These are phyloP conservation scores for Hypoxylon sp. DNA, from an alignment of 2,329 filamentous ascomycete species.

Conservation along the genomic window DNA sequence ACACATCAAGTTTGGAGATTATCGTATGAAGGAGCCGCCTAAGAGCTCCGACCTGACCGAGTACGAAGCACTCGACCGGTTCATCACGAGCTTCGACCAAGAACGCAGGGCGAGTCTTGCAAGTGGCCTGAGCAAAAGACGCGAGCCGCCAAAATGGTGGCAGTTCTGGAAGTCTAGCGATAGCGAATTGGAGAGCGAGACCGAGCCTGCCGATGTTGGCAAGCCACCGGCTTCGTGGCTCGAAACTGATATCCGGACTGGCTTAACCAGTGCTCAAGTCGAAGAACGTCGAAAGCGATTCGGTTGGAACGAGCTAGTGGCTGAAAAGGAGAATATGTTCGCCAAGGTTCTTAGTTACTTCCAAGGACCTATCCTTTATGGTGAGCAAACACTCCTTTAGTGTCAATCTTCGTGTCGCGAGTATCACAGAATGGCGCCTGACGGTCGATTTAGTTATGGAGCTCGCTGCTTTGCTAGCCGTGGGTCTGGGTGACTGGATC, in stretches of 20 bases:
- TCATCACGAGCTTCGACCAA: slow-evolving; percentile 53
- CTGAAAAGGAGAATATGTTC: slow-evolving; percentile 80
- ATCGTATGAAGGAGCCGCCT: slow-evolving; percentile 32
- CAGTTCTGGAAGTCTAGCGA: slow-evolving; percentile 67
- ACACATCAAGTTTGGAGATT: slow-evolving; percentile 50
- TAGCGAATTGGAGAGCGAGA: slow-evolving; percentile 54
- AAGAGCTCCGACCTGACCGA: slow-evolving; percentile 51
- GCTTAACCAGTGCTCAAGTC: slow-evolving; percentile 69
- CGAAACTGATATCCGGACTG: slow-evolving; percentile 74
- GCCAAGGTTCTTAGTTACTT: slow-evolving; percentile 80
- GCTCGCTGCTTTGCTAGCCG: slow-evolving; percentile 79
- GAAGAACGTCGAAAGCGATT: slow-evolving; percentile 74
- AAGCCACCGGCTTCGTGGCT: slow-evolving; percentile 74
- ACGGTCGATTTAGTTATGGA: slow-evolving; percentile 74
- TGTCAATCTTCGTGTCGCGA: neutral
- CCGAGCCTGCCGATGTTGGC: slow-evolving; percentile 58
- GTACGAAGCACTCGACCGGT: slow-evolving; percentile 55
- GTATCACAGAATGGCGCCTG: slow-evolving; percentile 15
- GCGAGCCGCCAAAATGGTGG: slow-evolving; percentile 70
- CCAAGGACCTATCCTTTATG: slow-evolving; percentile 79
- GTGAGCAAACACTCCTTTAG: slow-evolving; percentile 63
- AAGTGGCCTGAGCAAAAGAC: slow-evolving; percentile 26
- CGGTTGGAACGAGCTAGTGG: slow-evolving; percentile 78
- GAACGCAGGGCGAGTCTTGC: slow-evolving; percentile 50
- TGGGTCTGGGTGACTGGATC: slow-evolving; percentile 82